phyloP scores from a whole-genome alignment of 2,329 filamentous ascomycete genomes.

The Cladorrhinum sp. region DNA sequence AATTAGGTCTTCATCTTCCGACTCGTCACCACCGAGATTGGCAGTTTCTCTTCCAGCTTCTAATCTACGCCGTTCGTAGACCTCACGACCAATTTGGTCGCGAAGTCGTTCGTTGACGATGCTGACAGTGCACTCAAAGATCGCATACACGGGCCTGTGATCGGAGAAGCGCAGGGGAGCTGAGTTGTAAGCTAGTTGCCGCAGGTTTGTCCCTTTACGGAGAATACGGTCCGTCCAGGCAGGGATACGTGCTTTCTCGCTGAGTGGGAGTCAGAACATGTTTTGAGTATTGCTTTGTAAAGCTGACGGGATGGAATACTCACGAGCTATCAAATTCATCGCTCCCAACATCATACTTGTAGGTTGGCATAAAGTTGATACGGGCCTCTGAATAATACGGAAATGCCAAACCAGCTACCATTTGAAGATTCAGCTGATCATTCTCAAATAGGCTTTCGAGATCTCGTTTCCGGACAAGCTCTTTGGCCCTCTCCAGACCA shows the following conservation, averaged over 20 bases:
- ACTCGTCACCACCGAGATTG: conserved; percentile 53
- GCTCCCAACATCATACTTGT: conserved; percentile 88
- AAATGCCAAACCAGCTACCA: conserved; percentile 88
- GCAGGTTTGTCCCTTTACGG: conserved; percentile 77
- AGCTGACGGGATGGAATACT: conserved; percentile 32
- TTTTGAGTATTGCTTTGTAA: background rate
- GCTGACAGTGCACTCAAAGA: conserved; percentile 79
- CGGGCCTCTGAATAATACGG: conserved; percentile 86
- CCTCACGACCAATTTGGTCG: conserved; percentile 66
- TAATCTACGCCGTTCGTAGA: conserved; percentile 68
- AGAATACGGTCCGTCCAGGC: conserved; percentile 96
- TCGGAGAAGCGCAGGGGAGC: conserved; percentile 88
- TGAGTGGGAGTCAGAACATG: conserved; percentile 38
- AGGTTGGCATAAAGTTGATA: conserved; percentile 88
- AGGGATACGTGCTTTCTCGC: conserved; percentile 89
- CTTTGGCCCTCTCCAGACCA: conserved; percentile 71
- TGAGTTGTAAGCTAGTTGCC: conserved; percentile 77
- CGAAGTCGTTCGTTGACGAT: conserved; percentile 74
- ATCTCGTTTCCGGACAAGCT: conserved; percentile 69
- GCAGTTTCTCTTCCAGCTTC: conserved; percentile 64
- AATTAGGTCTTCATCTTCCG: conserved; percentile 76
- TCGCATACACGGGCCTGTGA: conserved; percentile 90
- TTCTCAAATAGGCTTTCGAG: conserved; percentile 82
- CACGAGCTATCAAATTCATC: conserved; percentile 90
- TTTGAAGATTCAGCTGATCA: conserved; percentile 93